Evolutionary conservation across 257 asterid genomes (phyloP).

Genomic region (Dorcoceras hygrometricum): DNA sequence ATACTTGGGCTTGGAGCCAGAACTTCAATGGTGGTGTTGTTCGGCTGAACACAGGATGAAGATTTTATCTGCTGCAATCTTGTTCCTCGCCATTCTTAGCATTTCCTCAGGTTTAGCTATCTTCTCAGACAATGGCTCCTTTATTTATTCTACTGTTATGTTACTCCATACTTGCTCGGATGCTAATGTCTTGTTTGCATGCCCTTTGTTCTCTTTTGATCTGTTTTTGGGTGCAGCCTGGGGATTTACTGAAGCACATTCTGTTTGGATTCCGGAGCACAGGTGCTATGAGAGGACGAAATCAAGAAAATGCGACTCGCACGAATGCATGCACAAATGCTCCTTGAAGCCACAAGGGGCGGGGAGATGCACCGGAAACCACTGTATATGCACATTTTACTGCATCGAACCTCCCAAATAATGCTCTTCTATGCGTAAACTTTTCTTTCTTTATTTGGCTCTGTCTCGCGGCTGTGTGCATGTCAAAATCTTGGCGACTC

Average conservation of each 20-base stretch:
- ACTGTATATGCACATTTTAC: slow-evolving; percentile 38
- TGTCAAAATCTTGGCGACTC: neutral
- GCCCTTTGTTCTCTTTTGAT: too few species aligned
- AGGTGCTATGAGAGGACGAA: slow-evolving; percentile 24
- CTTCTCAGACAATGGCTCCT: neutral
- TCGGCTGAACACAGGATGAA: slow-evolving; percentile 27
- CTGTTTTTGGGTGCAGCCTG: slow-evolving; percentile 1
- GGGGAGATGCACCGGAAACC: slow-evolving; percentile 35
- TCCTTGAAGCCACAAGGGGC: slow-evolving; percentile 28
- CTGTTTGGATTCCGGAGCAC: slow-evolving; percentile 46
- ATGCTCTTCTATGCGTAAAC: neutral
- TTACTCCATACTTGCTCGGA: neutral
- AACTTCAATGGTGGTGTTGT: neutral
- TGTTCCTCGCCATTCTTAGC: slow-evolving; percentile 30
- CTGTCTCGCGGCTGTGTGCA: neutral
- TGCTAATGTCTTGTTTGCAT: neutral
- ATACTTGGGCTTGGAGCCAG: slow-evolving; percentile 13
- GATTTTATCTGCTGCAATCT: slow-evolving; percentile 21
- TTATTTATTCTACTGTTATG: neutral
- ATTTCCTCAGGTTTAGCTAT: slow-evolving; percentile 28
- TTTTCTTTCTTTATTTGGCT: neutral
- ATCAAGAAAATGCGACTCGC: slow-evolving; percentile 23
- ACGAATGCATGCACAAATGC: slow-evolving; percentile 34
- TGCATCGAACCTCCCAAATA: slow-evolving; percentile 41
- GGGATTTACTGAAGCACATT: slow-evolving; percentile 8